Conservation (phyloP, 148 eudicot species). For the Cornus kousa region DNA sequence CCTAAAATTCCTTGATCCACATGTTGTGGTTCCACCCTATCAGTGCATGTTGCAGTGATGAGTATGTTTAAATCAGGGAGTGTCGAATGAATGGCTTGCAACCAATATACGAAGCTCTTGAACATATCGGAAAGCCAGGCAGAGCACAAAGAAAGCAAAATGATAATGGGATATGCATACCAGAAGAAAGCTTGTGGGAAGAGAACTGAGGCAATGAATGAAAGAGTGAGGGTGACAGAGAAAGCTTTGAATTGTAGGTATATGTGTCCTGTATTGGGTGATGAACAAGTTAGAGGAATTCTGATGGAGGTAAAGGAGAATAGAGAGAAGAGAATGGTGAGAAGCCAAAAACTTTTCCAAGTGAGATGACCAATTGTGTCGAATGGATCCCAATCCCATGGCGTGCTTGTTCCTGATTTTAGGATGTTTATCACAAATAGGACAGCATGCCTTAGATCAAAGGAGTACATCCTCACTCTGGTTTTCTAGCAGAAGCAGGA, state of each 20-base stretch:
- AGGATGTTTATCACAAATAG: not conserved
- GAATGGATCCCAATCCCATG: conserved; percentile 8
- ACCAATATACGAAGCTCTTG: not conserved
- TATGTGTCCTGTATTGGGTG: not conserved
- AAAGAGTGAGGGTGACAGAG: not conserved
- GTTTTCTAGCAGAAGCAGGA: not conserved
- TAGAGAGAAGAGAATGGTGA: not conserved
- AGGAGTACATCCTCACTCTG: not conserved
- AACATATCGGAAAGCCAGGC: not conserved
- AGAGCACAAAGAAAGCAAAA: not conserved
- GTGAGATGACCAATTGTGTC: not conserved
- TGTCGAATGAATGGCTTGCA: not conserved
- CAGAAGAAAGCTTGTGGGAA: conserved; percentile 1
- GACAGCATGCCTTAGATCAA: conserved; percentile 6
- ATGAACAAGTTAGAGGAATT: not conserved
- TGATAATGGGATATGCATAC: not conserved
- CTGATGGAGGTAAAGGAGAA: not conserved
- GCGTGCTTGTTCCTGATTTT: not conserved
- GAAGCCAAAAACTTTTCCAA: not conserved
- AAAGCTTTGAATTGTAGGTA: not conserved
- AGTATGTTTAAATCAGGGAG: not conserved
- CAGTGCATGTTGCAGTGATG: not conserved
- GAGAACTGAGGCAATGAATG: not conserved
- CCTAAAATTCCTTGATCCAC: no score
- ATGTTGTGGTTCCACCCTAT: not conserved